Base-by-base conservation (phyloP, 1,284 basidiomycete species). In the Takashimella tepidaria region DNA sequence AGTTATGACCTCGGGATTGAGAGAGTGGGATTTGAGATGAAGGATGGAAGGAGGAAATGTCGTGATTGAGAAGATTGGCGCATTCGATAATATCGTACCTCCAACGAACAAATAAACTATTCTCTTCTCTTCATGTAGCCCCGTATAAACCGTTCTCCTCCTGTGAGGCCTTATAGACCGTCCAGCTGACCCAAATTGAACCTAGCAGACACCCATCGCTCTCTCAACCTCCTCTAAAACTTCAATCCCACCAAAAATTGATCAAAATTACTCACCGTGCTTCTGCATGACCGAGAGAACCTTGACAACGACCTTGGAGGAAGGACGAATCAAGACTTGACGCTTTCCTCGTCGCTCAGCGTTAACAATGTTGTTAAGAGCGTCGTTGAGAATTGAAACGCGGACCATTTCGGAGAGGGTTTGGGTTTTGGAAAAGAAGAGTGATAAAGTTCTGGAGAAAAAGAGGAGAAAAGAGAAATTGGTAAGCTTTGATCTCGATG, bases 271-370 rank as follows among this genome's bases (percentile, higher is more conserved):
- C 90, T 81, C 67, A 89, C 92, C 92, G 79, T 96, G 92, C 68
- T 91, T 88, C 79, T 97, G 93, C 90, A 97, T 95, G 72, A 97
- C 92, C 66, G 84, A 87, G 66, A 97, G 81, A 80, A 95, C 93
- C 78, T 95, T 95, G 69, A 97, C 85, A 66, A 96, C 84, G 77
- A 97, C 92, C 81, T 97, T 97, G 63, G 90, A 93, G 20, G 89
- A 91, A 59, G 92, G 92, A 55, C 92, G 86, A 78, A 97, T 84
- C 66, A 97, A 85, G 62, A 97, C 92, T 81, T 97, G 92, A 70
- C 91, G 89, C 83, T 97, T 97, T 75, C 92, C 93, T 74, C 91
- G 88, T 76, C 91, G 89, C 82, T 97, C 93, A 72, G 93, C 92
- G 70, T 97, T 97, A 85, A 93, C 89, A 41, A 96, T 96, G 66